A percentile compares a stretch with the other conserved stretches of the same genome.
Evolutionary conservation across 2,329 filamentous ascomycete genomes (phyloP).

Genomic region (Sarocladium oryzae): DNA sequence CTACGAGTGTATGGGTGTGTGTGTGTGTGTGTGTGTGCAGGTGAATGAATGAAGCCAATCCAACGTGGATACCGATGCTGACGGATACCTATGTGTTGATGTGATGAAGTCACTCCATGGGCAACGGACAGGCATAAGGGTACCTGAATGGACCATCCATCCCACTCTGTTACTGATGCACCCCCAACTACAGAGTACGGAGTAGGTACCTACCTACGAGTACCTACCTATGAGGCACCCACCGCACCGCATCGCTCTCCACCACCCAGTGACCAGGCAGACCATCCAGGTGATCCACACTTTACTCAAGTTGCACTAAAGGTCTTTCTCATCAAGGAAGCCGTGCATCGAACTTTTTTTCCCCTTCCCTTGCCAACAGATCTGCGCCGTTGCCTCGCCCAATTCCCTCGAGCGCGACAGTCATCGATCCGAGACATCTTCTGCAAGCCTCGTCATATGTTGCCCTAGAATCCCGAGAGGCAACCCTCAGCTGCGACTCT

Average conservation of each 20-base stretch:
- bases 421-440: conserved; percentile 2
- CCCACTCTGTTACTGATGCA: conserved; percentile 7
- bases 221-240: conserved; percentile 7
- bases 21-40: conserved; percentile 6
- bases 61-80: no score
- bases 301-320: conserved; percentile 6
- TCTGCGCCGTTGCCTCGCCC: background rate
- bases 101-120: conserved; percentile 5
- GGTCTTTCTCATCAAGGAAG: background rate
- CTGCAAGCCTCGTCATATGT: conserved; percentile 5
- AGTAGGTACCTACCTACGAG: no score
- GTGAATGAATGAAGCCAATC: background rate
- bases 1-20: background rate
- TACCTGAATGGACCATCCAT: conserved; percentile 6
- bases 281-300: conserved; percentile 9
- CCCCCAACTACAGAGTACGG: no score
- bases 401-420: background rate
- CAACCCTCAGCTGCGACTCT: background rate
- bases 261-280: background rate
- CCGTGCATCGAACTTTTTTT: conserved; percentile 2
- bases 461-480: background rate
- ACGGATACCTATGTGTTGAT: background rate
- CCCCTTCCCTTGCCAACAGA: background rate
- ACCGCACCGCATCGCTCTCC: conserved; percentile 7
- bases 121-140: background rate